phyloP scores from a whole-genome alignment of 805 yeast species.

The Kluyveromyces nonfermentans region DNA sequence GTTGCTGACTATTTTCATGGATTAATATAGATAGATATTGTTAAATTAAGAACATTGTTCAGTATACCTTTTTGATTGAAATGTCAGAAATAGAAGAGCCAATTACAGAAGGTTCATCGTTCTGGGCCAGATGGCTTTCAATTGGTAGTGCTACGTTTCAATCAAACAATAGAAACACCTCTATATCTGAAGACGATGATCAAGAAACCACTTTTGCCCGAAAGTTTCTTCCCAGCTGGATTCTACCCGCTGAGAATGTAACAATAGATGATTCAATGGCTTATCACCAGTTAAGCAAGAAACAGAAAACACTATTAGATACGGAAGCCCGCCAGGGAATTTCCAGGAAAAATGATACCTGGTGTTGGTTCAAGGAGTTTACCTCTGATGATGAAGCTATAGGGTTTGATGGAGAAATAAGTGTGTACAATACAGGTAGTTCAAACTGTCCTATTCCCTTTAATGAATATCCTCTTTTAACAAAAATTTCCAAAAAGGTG shows the following conservation, averaged over 20 bases:
- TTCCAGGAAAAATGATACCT: slow-evolving; percentile 14
- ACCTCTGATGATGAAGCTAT: slow-evolving; percentile 9
- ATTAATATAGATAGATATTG: too few species aligned
- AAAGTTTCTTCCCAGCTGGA: neutral
- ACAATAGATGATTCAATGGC: slow-evolving; percentile 14
- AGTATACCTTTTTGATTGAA: neutral
- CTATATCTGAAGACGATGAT: neutral
- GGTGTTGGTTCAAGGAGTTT: slow-evolving; percentile 28
- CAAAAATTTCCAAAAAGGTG: slow-evolving; percentile 12
- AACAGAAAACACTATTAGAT: slow-evolving; percentile 20
- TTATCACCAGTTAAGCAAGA: slow-evolving; percentile 19
- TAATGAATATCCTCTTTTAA: slow-evolving; percentile 15
- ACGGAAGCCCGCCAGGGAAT: slow-evolving; percentile 20
- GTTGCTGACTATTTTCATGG: neutral
- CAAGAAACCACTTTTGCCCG: neutral
- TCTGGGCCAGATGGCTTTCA: slow-evolving; percentile 2
- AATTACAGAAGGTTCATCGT: neutral
- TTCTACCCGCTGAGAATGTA: slow-evolving; percentile 2
- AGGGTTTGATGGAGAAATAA: slow-evolving; percentile 17
- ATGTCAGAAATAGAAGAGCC: neutral
- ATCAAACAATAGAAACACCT: neutral
- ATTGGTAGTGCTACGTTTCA: neutral
- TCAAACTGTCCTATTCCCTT: slow-evolving; percentile 21
- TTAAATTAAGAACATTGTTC: too few species aligned
- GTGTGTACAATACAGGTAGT: slow-evolving; percentile 24